Evolutionary conservation across 2,329 filamentous ascomycete genomes (phyloP), one percentile per base, ranked within the genome.

Genomic region (Plenodomus biglobosus): DNA sequence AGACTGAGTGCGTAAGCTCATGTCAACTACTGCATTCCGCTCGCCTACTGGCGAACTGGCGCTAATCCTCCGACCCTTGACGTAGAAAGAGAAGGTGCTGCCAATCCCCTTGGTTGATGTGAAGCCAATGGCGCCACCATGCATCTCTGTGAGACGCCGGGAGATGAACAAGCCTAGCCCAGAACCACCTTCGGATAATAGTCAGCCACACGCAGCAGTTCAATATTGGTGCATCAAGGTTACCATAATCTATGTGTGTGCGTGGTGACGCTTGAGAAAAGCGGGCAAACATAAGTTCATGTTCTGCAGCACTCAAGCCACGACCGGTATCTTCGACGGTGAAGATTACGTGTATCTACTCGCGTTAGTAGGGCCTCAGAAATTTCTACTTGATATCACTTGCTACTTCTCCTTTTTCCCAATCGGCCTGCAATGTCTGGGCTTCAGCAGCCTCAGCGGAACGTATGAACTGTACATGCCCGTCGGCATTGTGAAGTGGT

Each of bases 271-370:
- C 61, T 43, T 65, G 66, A 0, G 62, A 64, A 40, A 70, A 71
- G 15, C 68, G 62, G 8, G 59, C 52, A 34, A 71, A 71, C 11
- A 71, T 55, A 1, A 61, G 56, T 8, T 64, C 53, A n/a, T 69
- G 70, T 37, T 76, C 73, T 15, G 69, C 62, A 1, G 65, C 52
- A 0, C 61, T 66, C 21, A 77, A 58, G 1, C 75, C 74, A 10
- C 68, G 61, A 1, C 74, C 74, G 0, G 70, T 74, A 42, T 76
- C 73, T 21, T 61, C 45, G 2, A 76, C 70, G 1, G 63, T 63
- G 30, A 72, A 66, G 5, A 71, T 53, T 44, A 74, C 47, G 51
- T 71, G 76, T 1, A 76, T 13, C 35, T 37, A 15, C 3, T 20
- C 4, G 8, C 11, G 8, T 37, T 13, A 37, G 35, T 37, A 4